These are phyloP conservation scores for Mucor irregularis DNA, from an alignment of 371 early-diverging fungal genomes.

Conservation along the genomic window DNA sequence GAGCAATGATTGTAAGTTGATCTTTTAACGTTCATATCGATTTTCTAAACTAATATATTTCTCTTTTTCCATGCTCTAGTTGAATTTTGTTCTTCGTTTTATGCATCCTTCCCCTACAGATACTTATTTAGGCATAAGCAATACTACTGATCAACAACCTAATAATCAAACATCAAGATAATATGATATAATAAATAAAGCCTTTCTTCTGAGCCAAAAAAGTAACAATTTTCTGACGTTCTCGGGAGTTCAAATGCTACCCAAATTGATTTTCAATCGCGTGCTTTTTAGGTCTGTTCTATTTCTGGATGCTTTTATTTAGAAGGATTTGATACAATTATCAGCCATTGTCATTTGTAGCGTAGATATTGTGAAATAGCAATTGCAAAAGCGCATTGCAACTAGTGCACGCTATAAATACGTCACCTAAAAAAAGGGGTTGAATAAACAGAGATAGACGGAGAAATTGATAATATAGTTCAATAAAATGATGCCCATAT, in stretches of 20 bases:
- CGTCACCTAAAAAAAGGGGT: too few species aligned
- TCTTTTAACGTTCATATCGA: not conserved
- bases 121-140: constrained; percentile 19
- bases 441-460: not conserved
- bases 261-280: too few species aligned
- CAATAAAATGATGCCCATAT: too few species aligned
- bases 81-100: constrained; percentile 23
- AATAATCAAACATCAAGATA: not conserved
- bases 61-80: constrained; percentile 1
- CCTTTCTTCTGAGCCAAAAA: not conserved
- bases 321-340: too few species aligned
- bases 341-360: too few species aligned
- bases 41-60: not conserved
- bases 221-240: too few species aligned
- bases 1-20: constrained; percentile 23
- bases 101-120: constrained; percentile 4
- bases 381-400: too few species aligned
- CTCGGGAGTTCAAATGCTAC: too few species aligned
- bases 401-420: too few species aligned
- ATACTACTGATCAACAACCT: constrained; percentile 8
- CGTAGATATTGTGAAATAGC: too few species aligned
- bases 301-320: too few species aligned
- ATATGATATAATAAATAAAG: not conserved
- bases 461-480: not conserved
- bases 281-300: too few species aligned